Evolutionary conservation across 108 stramenopile genomes (phyloP).

Genomic region (Epipyxis sp.): DNA sequence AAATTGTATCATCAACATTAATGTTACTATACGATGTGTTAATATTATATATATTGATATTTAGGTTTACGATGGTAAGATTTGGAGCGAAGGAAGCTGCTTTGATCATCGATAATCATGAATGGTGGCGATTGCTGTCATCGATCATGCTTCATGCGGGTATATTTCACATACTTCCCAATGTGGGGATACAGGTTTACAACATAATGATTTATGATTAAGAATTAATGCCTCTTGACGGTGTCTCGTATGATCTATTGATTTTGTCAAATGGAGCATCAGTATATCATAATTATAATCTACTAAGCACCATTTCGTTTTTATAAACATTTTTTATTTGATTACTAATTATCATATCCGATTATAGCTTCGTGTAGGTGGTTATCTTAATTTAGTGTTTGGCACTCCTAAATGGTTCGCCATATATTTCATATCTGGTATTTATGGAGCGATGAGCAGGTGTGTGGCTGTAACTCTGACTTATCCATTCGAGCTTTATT

Average conservation of each 20-base stretch:
- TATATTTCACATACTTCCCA: conserved; percentile 83
- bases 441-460: conserved; percentile 17
- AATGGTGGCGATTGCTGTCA: conserved; percentile 31
- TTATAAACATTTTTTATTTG: conserved; percentile 12
- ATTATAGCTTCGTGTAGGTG: conserved; percentile 27
- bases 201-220: no score
- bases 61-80: conserved; percentile 62
- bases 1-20: no score
- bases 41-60: no score
- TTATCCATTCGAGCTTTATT: no score
- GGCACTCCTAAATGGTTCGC: conserved; percentile 28
- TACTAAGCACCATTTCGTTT: no score
- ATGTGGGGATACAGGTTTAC: conserved; percentile 79
- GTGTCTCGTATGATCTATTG: no score
- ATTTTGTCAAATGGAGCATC: no score
- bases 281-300: no score
- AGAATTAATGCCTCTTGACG: no score
- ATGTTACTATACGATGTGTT: no score
- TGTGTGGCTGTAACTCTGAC: neutral
- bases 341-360: neutral
- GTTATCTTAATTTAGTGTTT: conserved; percentile 29
- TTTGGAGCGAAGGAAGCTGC: conserved; percentile 26
- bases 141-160: conserved; percentile 91
- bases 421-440: conserved; percentile 26
- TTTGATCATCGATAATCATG: conserved; percentile 13